phyloP scores from a whole-genome alignment of 768 basidiomycete species.

The Leccinum sublutescens region DNA sequence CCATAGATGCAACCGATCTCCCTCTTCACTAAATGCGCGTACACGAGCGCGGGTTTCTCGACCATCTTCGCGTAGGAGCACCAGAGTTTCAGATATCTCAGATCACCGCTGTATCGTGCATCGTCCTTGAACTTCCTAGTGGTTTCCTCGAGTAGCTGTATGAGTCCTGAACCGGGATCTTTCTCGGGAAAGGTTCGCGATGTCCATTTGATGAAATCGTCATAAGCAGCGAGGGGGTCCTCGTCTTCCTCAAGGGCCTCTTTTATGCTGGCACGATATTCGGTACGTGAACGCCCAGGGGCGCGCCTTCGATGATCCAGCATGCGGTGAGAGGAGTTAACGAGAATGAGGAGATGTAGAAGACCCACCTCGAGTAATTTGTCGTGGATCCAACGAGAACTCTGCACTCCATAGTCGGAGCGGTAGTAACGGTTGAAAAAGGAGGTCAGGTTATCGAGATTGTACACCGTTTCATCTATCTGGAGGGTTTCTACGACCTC shows the following conservation, averaged over 20 bases:
- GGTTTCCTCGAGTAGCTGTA: conserved; percentile 80
- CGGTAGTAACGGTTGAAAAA: conserved; percentile 35
- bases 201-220: conserved; percentile 89
- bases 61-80: conserved; percentile 79
- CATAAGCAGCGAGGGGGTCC: conserved; percentile 83
- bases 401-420: conserved; percentile 37
- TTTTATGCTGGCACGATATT: conserved; percentile 36
- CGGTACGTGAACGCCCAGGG: conserved; percentile 9
- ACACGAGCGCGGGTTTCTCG: conserved; percentile 60
- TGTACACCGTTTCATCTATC: conserved; percentile 33
- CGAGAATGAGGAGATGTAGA: background rate
- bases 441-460: conserved; percentile 36
- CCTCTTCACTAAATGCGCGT: conserved; percentile 41
- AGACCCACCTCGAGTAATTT: conserved; percentile 9
- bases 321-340: background rate
- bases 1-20: conserved; percentile 78
- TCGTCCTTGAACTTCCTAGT: conserved; percentile 82
- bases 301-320: conserved; percentile 15
- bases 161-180: conserved; percentile 66
- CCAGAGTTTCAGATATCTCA: conserved; percentile 93
- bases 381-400: conserved; percentile 40
- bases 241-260: conserved; percentile 68
- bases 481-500: conserved; percentile 3
- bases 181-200: conserved; percentile 73
- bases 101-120: conserved; percentile 79